phyloP scores from a whole-genome alignment of 106 monocot species.

The Allium cepa region DNA sequence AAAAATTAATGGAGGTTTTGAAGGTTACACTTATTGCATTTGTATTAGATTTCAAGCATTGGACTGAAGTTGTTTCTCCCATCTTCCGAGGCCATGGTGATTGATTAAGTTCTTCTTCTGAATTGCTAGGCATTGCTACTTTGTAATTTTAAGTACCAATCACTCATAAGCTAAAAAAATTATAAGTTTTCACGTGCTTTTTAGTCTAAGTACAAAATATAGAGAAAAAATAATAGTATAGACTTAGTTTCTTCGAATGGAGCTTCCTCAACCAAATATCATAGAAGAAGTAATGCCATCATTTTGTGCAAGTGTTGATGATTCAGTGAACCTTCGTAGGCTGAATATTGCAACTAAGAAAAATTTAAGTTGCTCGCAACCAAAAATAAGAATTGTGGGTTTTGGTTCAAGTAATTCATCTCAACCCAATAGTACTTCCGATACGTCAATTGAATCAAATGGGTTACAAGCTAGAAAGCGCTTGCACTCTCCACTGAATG shows the following conservation, averaged over 20 bases:
- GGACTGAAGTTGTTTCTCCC: conserved; percentile 2
- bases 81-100: conserved; percentile 8
- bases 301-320: neutral
- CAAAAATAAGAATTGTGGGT: conserved; percentile 59
- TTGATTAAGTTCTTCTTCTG: neutral
- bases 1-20: conserved; percentile 1
- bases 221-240: neutral
- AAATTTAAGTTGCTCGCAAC: conserved; percentile 13
- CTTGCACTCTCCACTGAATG: conserved; percentile 61
- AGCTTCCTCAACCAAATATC: conserved; percentile 48
- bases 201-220: conserved; percentile 5
- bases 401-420: conserved; percentile 36
- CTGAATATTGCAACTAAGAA: conserved; percentile 40
- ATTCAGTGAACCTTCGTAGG: conserved; percentile 28
- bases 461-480: conserved; percentile 54
- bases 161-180: neutral
- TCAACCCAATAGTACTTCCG: conserved; percentile 9
- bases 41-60: conserved; percentile 10
- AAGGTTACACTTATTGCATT: neutral
- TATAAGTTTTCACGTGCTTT: neutral
- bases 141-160: neutral
- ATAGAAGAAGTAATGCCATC: conserved; percentile 13
- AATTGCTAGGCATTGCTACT: neutral
- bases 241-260: conserved; percentile 30
- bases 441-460: conserved; percentile 16